Base-by-base conservation (phyloP, 176 grass and related monocot species). In the Sorghum bicolor region DNA sequence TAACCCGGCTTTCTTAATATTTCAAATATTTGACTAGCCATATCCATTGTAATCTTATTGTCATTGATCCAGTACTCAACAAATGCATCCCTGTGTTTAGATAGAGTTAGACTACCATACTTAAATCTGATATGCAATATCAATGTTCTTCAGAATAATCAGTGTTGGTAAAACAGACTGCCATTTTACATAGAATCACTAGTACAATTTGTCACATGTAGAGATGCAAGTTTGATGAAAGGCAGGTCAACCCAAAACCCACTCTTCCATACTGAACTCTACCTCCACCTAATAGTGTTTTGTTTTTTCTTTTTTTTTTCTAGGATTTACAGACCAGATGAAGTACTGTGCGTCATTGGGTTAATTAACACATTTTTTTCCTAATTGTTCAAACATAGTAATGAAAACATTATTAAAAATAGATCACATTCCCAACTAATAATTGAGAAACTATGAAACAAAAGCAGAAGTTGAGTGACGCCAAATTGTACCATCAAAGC, bases 41-140 rank as follows among this genome's bases (percentile, higher is more conserved):
- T 84, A 89, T 96, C 97, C 86, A 92, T 92, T 57, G 89, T 96
- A 78, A 99, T 96, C 87, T 94, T 87, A 81, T 99, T 99, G 86
- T 82, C 84, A 91, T 90, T 96, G 66, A 99, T 73, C 97, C 97
- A 99, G 64, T 96, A 99, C 73, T 92, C 93, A 48, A 99, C 86
- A 74, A 99, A 99, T 40, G 97, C 93, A 84, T 96, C 97, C 88
- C 97, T 99, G 67, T 57, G 70, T 87, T 87, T 20, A 74, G 60
- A 74, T 75, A 44, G 28, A 67, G 24, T 63, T 44, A 86, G 19
- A 82, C 69, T 57, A 79, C 26, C 19, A 22, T 67, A 60, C 64
- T 72, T 70, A 79, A 87, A 86, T 78, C 33, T 34, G 50, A 77
- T 50, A 60, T 17, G 58, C 24, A 57, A 58, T 67, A 12, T 9